A percentile compares a stretch with the other conserved stretches of the same genome.
Conservation (phyloP, 768 basidiomycete genomes). For the Strobilomyces confusus region DNA sequence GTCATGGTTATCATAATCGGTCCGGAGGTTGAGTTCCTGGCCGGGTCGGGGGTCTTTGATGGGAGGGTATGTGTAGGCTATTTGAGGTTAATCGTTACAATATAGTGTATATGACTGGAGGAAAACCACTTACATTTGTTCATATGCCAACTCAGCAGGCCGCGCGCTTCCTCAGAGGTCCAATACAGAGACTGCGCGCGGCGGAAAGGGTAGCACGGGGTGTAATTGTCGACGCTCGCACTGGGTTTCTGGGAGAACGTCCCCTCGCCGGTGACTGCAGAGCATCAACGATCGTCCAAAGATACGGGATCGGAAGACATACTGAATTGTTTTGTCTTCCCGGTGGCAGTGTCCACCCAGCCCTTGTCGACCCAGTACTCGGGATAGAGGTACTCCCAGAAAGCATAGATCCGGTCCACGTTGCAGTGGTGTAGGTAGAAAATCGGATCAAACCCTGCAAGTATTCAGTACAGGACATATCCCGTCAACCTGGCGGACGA, state of each 20-base stretch:
- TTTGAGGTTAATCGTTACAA: neutral
- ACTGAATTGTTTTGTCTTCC: slow-evolving; percentile 3
- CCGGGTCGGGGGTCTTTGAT: slow-evolving; percentile 3
- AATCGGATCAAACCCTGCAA: slow-evolving; percentile 16
- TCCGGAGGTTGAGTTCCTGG: slow-evolving; percentile 1
- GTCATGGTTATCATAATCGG: no score
- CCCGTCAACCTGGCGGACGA: neutral
- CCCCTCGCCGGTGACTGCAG: slow-evolving; percentile 3
- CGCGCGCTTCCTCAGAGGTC: slow-evolving; percentile 11
- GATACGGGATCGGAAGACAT: neutral
- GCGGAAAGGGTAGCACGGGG: slow-evolving; percentile 14
- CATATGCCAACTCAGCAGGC: neutral
- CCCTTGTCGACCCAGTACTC: slow-evolving; percentile 17
- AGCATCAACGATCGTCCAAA: neutral
- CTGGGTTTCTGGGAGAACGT: neutral
- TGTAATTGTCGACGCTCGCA: neutral
- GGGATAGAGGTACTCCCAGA: slow-evolving; percentile 22
- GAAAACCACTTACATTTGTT: slow-evolving; percentile 9
- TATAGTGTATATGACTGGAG: neutral
- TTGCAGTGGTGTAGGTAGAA: slow-evolving; percentile 20
- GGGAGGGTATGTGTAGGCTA: slow-evolving; percentile 20
- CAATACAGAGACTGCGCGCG: no score
- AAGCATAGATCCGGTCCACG: slow-evolving; percentile 17
- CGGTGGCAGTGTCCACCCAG: no score
- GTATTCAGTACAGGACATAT: neutral